A percentile compares a stretch with the other conserved stretches of the same genome.
Evolutionary conservation across 1,284 basidiomycete genomes (phyloP).

Genomic region (Tylopilus sp.): DNA sequence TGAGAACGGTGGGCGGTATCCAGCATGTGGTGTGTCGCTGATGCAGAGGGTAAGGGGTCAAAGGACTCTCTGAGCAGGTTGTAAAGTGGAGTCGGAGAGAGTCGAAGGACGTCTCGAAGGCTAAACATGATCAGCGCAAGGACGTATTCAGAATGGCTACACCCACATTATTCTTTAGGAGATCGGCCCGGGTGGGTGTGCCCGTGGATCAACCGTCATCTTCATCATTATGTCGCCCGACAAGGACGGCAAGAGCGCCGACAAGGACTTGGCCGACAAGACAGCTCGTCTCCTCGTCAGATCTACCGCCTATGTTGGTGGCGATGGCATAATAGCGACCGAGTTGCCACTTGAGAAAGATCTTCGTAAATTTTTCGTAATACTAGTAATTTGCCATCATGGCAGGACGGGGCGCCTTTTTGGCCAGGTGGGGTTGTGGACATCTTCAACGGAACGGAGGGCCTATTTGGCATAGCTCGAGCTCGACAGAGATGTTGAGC

Average conservation of each 20-base stretch:
- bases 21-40: slow-evolving; percentile 63
- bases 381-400: slow-evolving; percentile 99
- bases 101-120: slow-evolving; percentile 89
- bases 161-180: slow-evolving; percentile 89
- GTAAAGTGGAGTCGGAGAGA: slow-evolving; percentile 86
- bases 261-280: slow-evolving; percentile 69
- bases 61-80: slow-evolving; percentile 95
- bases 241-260: slow-evolving; percentile 88
- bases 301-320: slow-evolving; percentile 52
- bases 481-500: slow-evolving; percentile 97
- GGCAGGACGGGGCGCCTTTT: slow-evolving; percentile 90
- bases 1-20: slow-evolving; percentile 92
- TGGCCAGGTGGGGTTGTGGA: slow-evolving; percentile 96
- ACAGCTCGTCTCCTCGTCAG: slow-evolving; percentile 76
- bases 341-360: slow-evolving; percentile 96
- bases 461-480: slow-evolving; percentile 99
- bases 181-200: slow-evolving; percentile 86
- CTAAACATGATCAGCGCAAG: slow-evolving; percentile 45
- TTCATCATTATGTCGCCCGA: slow-evolving; percentile 78
- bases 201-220: slow-evolving; percentile 83
- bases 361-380: slow-evolving; percentile 97
- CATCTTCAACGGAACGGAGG: slow-evolving; percentile 98
- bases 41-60: slow-evolving; percentile 84
- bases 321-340: slow-evolving; percentile 84
- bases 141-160: neutral